Percentiles rank a stretch among this genome's conserved stretches.
Conservation (phyloP, 2,329 filamentous ascomycete species). For the Anthostomella pinea region DNA sequence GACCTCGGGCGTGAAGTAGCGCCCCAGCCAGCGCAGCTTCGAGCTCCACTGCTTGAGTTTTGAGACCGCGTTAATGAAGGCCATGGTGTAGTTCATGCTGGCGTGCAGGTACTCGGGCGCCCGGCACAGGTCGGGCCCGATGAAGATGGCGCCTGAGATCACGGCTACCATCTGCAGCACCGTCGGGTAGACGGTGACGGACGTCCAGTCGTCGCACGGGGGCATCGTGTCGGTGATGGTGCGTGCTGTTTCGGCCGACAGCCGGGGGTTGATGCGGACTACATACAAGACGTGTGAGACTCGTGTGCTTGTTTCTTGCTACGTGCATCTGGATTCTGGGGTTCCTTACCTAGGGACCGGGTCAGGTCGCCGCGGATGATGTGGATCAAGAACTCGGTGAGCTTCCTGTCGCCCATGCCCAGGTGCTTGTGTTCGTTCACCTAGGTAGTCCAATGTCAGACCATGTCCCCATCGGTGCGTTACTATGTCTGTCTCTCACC, state of each 20-base stretch:
- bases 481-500: constrained; percentile 8
- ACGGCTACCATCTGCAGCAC: constrained; percentile 45
- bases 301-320: neutral
- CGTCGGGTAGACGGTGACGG: constrained; percentile 38
- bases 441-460: no score
- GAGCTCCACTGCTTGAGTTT: constrained; percentile 20
- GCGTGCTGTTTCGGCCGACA: constrained; percentile 37
- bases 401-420: constrained; percentile 7
- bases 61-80: constrained; percentile 36
- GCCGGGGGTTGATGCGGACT: constrained; percentile 35
- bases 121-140: constrained; percentile 45
- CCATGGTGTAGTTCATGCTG: constrained; percentile 46
- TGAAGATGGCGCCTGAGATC: constrained; percentile 45
- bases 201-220: constrained; percentile 38
- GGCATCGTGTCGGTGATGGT: constrained; percentile 35
- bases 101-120: constrained; percentile 43
- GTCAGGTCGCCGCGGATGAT: constrained; percentile 22
- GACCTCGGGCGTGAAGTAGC: constrained; percentile 33
- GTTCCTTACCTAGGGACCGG: constrained; percentile 21
- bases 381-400: constrained; percentile 15
- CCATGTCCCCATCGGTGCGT: no score
- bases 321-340: no score
- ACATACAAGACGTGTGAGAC: constrained; percentile 1
- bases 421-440: constrained; percentile 17
- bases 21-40: constrained; percentile 35